Evolutionary conservation across 169 alveolate genomes (phyloP).

Genomic region (Cyclospora cayetanensis): DNA sequence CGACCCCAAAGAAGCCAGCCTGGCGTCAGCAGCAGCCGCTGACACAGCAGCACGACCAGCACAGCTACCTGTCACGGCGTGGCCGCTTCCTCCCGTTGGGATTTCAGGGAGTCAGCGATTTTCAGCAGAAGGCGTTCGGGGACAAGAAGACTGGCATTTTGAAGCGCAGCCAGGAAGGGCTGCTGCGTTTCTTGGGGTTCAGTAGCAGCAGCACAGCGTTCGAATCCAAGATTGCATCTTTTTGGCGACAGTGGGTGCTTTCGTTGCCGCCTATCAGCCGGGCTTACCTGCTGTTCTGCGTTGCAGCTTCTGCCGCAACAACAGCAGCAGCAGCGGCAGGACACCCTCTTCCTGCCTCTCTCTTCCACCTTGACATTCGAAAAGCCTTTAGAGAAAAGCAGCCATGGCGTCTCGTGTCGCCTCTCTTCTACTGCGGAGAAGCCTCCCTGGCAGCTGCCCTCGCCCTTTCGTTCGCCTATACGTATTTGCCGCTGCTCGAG

Average conservation of each 20-base stretch:
- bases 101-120: background rate
- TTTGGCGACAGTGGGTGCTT: background rate
- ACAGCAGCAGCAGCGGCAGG: background rate
- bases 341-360: background rate
- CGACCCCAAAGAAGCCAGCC: background rate
- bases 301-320: background rate
- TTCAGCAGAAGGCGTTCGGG: background rate
- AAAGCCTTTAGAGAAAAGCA: background rate
- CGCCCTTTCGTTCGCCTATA: constrained; percentile 19
- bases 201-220: too few relatives aligned
- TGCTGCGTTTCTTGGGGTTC: background rate
- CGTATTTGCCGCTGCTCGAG: constrained; percentile 34
- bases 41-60: background rate
- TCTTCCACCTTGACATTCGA: background rate
- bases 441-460: constrained; percentile 14
- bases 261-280: background rate
- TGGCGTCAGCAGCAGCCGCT: background rate
- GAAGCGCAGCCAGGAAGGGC: background rate
- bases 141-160: background rate
- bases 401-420: background rate
- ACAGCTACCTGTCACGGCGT: background rate
- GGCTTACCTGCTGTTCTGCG: background rate
- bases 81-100: background rate
- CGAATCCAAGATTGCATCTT: background rate
- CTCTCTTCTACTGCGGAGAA: constrained; percentile 28